A percentile compares a stretch with the other conserved stretches of the same genome.
phyloP scores from a whole-genome alignment of 805 yeast genomes.

The Komagataella pseudopastoris region DNA sequence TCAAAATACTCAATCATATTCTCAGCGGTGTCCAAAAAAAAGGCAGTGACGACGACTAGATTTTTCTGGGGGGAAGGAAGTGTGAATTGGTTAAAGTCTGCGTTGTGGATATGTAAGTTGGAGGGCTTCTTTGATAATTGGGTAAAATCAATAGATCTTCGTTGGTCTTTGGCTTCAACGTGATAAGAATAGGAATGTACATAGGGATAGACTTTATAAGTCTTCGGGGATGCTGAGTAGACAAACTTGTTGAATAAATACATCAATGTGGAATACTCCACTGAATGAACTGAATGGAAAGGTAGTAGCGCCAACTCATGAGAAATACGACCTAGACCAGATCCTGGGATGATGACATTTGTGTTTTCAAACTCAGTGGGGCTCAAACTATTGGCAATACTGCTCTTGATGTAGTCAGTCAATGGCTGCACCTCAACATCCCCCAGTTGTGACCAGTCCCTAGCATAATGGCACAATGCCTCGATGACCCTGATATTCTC shows the following conservation, averaged over 20 bases:
- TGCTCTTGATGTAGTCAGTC: constrained; percentile 31
- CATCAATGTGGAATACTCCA: constrained; percentile 73
- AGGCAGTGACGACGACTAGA: constrained; percentile 51
- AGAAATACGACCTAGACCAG: constrained; percentile 74
- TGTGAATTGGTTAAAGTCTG: constrained; percentile 51
- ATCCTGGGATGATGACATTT: constrained; percentile 67
- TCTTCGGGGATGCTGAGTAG: constrained; percentile 18
- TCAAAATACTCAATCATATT: constrained; percentile 67
- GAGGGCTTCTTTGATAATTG: constrained; percentile 24
- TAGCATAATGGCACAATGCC: constrained; percentile 56
- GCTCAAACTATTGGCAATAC: constrained; percentile 22
- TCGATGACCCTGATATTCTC: constrained; percentile 42
- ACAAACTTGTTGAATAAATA: constrained; percentile 50
- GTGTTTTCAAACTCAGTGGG: constrained; percentile 21
- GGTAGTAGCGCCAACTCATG: constrained; percentile 36
- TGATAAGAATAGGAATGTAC: constrained; percentile 64
- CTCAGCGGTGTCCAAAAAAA: constrained; percentile 88
- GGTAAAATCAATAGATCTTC: constrained; percentile 23
- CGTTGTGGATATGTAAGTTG: constrained; percentile 34
- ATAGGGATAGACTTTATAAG: constrained; percentile 29
- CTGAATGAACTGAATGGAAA: constrained; percentile 44
- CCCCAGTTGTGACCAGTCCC: constrained; percentile 61
- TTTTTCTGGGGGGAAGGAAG: constrained; percentile 22
- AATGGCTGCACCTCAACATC: constrained; percentile 39
- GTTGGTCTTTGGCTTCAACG: constrained; percentile 30